A percentile compares a stretch with the other conserved stretches of the same genome.
Evolutionary conservation across 2,329 filamentous ascomycete species (phyloP).

Genomic region (Myriosclerotinia curreyana): DNA sequence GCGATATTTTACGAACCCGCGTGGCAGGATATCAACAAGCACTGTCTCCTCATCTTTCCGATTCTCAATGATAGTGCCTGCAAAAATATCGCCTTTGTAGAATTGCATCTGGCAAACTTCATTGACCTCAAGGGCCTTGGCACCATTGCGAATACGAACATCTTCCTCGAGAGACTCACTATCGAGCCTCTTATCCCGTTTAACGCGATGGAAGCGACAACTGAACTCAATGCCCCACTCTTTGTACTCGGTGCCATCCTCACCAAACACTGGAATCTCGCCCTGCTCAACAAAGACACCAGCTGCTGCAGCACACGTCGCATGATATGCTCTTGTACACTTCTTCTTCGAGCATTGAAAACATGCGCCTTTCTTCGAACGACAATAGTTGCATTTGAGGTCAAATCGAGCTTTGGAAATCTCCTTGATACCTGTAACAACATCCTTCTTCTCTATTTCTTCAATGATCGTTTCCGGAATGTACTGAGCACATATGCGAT

Average conservation of each 20-base stretch:
- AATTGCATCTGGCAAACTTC: conserved; percentile 87
- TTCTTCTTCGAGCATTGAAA: conserved; percentile 97
- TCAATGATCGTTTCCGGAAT: conserved; percentile 87
- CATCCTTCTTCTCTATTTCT: conserved; percentile 63
- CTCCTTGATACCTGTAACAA: conserved; percentile 72
- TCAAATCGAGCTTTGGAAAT: conserved; percentile 86
- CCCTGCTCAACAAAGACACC: conserved; percentile 90
- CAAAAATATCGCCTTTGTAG: conserved; percentile 82
- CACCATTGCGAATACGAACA: conserved; percentile 64
- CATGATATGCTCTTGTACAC: conserved; percentile 89
- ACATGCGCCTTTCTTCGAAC: conserved; percentile 90
- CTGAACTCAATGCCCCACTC: conserved; percentile 90
- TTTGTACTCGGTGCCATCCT: conserved; percentile 89
- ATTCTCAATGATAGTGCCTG: conserved; percentile 84
- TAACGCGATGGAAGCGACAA: conserved; percentile 89
- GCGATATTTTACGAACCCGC: conserved; percentile 60
- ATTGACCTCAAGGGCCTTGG: conserved; percentile 64
- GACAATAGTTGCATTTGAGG: conserved; percentile 91
- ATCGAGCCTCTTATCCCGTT: conserved; percentile 74
- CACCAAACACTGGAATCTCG: conserved; percentile 79
- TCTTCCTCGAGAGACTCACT: conserved; percentile 68
- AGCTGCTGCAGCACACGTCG: conserved; percentile 87
- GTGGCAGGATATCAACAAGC: conserved; percentile 78
- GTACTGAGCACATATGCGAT: conserved; percentile 85
- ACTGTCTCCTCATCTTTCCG: conserved; percentile 69